These are phyloP conservation scores for Phytophthora uliginosa DNA, from an alignment of 352 stramenopile species.

Conservation along the genomic window DNA sequence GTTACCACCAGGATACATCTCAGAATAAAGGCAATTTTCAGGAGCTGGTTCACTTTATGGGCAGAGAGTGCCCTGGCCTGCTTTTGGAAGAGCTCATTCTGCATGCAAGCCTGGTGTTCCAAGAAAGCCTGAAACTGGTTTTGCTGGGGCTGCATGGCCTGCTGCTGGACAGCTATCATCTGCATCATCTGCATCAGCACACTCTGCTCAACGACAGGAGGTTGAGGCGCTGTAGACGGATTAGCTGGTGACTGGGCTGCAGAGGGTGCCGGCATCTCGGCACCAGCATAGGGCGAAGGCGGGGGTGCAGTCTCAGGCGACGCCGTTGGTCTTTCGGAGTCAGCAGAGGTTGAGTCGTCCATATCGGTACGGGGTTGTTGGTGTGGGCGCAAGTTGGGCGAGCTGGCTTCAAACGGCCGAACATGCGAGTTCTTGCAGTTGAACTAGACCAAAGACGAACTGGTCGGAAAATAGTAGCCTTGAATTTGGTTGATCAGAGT, in stretches of 20 bases:
- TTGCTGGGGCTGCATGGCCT: conserved; percentile 13
- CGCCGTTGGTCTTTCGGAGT: background rate
- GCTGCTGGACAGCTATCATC: conserved; percentile 11
- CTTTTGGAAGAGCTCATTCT: conserved; percentile 8
- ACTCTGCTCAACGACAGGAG: background rate
- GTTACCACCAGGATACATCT: too few relatives aligned
- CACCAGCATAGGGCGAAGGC: background rate
- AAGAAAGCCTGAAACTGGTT: conserved; percentile 12
- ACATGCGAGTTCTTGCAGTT: background rate
- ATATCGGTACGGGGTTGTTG: background rate
- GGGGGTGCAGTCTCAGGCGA: background rate
- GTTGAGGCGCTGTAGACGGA: background rate
- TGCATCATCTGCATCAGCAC: conserved; percentile 15
- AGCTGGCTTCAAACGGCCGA: background rate
- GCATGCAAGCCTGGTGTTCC: conserved; percentile 10
- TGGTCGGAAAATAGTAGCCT: background rate
- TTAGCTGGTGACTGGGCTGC: background rate
- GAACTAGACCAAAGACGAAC: background rate
- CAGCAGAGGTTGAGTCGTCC: background rate
- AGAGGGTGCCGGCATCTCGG: background rate
- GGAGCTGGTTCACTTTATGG: background rate
- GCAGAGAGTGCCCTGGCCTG: conserved; percentile 3
- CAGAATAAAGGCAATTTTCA: background rate
- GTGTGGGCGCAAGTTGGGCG: background rate
- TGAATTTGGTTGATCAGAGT: background rate